These are phyloP conservation scores for Cucumis hystrix DNA, from an alignment of 306 rosid species.

Conservation along the genomic window DNA sequence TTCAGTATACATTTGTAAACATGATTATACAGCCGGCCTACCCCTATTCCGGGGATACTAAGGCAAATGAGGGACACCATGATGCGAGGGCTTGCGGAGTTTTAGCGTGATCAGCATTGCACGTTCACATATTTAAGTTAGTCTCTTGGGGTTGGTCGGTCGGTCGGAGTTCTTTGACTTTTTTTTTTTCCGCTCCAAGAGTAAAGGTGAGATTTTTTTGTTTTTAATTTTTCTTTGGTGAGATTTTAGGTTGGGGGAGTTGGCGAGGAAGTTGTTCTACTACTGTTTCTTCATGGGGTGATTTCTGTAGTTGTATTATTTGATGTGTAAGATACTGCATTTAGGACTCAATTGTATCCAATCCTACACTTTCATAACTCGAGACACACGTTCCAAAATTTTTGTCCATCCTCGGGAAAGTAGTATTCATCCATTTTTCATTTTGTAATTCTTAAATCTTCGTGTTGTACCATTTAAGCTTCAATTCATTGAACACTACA, in stretches of 20 bases:
- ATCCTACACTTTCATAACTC: background rate
- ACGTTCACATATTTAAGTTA: conserved; percentile 26
- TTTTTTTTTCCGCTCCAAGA: conserved; percentile 38
- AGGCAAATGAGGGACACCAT: conserved; percentile 25
- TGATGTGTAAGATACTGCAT: conserved; percentile 25
- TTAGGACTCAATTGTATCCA: conserved; percentile 26
- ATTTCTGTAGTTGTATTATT: conserved; percentile 24
- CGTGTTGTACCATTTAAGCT: background rate
- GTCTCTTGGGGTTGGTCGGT: conserved; percentile 20
- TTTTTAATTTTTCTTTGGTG: conserved; percentile 4
- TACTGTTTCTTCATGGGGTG: conserved; percentile 20
- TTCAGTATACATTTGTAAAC: conserved; percentile 42
- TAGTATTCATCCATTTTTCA: background rate
- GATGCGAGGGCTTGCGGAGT: conserved; percentile 77
- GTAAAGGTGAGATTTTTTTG: conserved; percentile 7
- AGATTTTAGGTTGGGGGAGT: conserved; percentile 27
- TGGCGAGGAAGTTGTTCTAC: background rate
- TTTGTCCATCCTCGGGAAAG: background rate
- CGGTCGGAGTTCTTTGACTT: conserved; percentile 49
- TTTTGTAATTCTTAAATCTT: background rate
- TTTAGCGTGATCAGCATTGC: conserved; percentile 30
- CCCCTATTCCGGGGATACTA: conserved; percentile 16
- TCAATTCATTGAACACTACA: background rate
- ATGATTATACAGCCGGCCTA: conserved; percentile 45
- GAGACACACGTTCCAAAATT: background rate